Conservation (phyloP, 2,329 filamentous ascomycete genomes). For the Madurella fahalii region DNA sequence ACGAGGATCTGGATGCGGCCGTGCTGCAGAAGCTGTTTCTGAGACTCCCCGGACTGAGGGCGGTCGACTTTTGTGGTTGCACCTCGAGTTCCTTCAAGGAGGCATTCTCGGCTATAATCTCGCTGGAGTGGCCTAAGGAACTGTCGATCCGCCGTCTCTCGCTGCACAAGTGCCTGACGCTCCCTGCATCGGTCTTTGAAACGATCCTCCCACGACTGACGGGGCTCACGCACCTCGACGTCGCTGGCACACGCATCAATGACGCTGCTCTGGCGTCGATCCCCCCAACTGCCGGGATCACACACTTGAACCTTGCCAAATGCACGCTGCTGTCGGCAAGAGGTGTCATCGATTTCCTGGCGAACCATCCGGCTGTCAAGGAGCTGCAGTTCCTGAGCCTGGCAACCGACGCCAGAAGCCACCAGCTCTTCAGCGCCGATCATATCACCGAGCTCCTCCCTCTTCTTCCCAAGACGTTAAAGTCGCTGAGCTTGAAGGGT, state of each 20-base stretch:
- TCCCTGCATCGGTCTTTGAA: conserved; percentile 65
- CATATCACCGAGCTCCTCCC: conserved; percentile 64
- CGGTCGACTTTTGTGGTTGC: conserved; percentile 74
- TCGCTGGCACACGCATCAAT: conserved; percentile 74
- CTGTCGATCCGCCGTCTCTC: conserved; percentile 65
- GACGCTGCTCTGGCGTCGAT: conserved; percentile 67
- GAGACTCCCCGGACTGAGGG: conserved; percentile 59
- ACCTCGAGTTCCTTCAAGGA: conserved; percentile 64
- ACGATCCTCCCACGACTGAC: conserved; percentile 65
- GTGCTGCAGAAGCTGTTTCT: conserved; percentile 69
- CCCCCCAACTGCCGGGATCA: conserved; percentile 66
- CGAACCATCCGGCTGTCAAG: conserved; percentile 64
- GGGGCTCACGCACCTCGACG: conserved; percentile 70
- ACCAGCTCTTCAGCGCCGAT: conserved; percentile 63
- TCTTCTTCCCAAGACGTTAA: conserved; percentile 60
- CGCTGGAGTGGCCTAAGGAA: conserved; percentile 48
- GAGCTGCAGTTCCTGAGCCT: conserved; percentile 69
- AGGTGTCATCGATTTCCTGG: conserved; percentile 65
- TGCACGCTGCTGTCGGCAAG: conserved; percentile 66
- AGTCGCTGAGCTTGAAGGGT: conserved; percentile 72
- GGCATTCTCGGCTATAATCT: conserved; percentile 56
- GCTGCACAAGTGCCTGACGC: conserved; percentile 72
- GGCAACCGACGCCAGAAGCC: conserved; percentile 65
- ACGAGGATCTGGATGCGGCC: conserved; percentile 65
- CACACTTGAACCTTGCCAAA: conserved; percentile 73